Evolutionary conservation across 2,329 filamentous ascomycete genomes (phyloP).

Genomic region (Botryosphaeria agaves): DNA sequence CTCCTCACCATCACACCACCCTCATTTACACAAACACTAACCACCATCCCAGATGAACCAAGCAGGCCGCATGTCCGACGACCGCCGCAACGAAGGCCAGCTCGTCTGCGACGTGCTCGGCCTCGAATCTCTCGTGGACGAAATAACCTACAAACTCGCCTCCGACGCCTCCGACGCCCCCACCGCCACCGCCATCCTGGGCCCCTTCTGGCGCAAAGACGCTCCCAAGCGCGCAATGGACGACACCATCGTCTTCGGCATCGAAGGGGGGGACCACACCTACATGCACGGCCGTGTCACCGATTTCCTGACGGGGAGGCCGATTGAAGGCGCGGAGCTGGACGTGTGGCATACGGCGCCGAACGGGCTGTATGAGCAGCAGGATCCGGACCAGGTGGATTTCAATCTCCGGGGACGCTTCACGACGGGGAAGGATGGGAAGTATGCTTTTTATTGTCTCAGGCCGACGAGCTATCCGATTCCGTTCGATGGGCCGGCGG

Average conservation of each 20-base stretch:
- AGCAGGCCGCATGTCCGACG: conserved; percentile 44
- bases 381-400: conserved; percentile 52
- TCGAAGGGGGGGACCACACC: conserved; percentile 34
- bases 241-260: conserved; percentile 40
- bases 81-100: conserved; percentile 46
- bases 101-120: conserved; percentile 41
- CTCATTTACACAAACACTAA: not conserved
- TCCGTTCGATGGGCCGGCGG: conserved; percentile 39
- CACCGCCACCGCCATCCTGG: conserved; percentile 65
- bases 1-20: not conserved
- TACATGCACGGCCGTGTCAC: conserved; percentile 48
- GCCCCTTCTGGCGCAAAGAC: conserved; percentile 67
- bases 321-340: conserved; percentile 46
- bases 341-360: conserved; percentile 71
- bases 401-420: conserved; percentile 62
- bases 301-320: conserved; percentile 42
- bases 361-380: conserved; percentile 52
- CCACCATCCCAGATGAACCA: conserved; percentile 31
- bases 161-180: conserved; percentile 31
- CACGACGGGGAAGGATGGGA: conserved; percentile 45
- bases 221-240: conserved; percentile 55
- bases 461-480: conserved; percentile 32
- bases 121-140: conserved; percentile 48
- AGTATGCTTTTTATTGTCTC: conserved; percentile 33
- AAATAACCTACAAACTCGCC: conserved; percentile 55